Evolutionary conservation across 208 protist species (phyloP), one percentile per base, ranked within the genome.

Genomic region (Leishmania mexicana): DNA sequence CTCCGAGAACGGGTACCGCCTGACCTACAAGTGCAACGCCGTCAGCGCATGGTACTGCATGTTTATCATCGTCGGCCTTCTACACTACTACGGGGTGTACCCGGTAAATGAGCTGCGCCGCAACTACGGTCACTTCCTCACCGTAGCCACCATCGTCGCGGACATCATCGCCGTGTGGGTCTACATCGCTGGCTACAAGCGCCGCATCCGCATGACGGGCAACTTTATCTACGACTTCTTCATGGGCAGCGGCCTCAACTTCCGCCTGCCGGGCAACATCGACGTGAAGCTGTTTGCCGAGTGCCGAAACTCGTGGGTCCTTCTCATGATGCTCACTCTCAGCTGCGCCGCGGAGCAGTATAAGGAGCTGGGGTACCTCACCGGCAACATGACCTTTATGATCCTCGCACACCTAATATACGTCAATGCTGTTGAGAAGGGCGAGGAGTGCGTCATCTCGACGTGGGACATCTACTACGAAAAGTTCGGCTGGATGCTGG

Each of bases 381-480:
- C 93, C 8, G 79, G 76, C 74, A 93, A 97, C 78, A 98, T 99
- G 95, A 85, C 76, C 19, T 98, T 99, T 83, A 95, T 99, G 89
- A 78, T 99, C 31, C 78, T 96, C n/a, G 98, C 97, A 15, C 98
- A 99, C 73, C 81, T 93, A 13, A 88, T 99, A 45, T 99, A 99
- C 90, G 88, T 94, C 1, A 99, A 99, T 84, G 97, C 97, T 8
- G 93, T 95, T 83, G 87, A 94, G 81, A 99, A 99, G 87, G 98
- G 98, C 62, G 97, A 99, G 87, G 93, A 99, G 83, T 98, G 91
- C 86, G 93, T 99, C 77, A 93, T 96, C 77, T 88, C 95, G 15
- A 98, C 97, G n/a, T 99, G 97, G 97, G 98, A 99, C 81, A 90
- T 99, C 53, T 98, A 94, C 90, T 97, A 99, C 87, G 98, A 99